A percentile compares a stretch with the other conserved stretches of the same genome.
These are phyloP conservation scores for Tricholoma sp. DNA, from an alignment of 768 basidiomycete species.

Conservation along the genomic window DNA sequence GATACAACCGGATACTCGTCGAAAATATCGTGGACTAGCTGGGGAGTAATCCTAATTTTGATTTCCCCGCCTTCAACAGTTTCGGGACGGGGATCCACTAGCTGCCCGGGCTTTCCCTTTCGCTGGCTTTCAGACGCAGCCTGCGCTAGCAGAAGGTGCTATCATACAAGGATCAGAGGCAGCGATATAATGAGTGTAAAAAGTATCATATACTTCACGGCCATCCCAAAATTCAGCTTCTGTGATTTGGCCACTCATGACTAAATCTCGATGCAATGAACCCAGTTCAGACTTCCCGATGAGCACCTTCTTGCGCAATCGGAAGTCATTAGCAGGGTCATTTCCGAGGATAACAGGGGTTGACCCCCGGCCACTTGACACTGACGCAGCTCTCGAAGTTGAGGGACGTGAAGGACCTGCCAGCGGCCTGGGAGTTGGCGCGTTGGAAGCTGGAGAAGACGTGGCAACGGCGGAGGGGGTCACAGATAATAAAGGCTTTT, in stretches of 20 bases:
- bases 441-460: constrained; percentile 17
- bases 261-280: constrained; percentile 81
- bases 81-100: constrained; percentile 86
- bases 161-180: constrained; percentile 14
- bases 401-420: constrained; percentile 37
- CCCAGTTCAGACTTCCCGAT: constrained; percentile 74
- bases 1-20: constrained; percentile 96
- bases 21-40: constrained; percentile 93
- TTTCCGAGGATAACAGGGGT: constrained; percentile 54
- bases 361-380: constrained; percentile 45
- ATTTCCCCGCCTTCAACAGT: constrained; percentile 80
- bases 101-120: constrained; percentile 78
- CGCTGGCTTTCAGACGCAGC: constrained; percentile 67
- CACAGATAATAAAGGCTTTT: constrained; percentile 24
- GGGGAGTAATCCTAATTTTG: constrained; percentile 86
- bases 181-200: constrained; percentile 5
- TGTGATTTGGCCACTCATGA: constrained; percentile 77
- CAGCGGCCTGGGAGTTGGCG: constrained; percentile 27
- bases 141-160: constrained; percentile 78
- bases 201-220: constrained; percentile 59
- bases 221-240: constrained; percentile 98
- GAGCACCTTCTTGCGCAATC: constrained; percentile 74
- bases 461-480: constrained; percentile 10
- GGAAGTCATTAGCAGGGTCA: constrained; percentile 64
- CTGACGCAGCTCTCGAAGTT: constrained; percentile 59